Conservation (phyloP, 2,329 filamentous ascomycete genomes). For the Ophiostoma novo-ulmi region DNA sequence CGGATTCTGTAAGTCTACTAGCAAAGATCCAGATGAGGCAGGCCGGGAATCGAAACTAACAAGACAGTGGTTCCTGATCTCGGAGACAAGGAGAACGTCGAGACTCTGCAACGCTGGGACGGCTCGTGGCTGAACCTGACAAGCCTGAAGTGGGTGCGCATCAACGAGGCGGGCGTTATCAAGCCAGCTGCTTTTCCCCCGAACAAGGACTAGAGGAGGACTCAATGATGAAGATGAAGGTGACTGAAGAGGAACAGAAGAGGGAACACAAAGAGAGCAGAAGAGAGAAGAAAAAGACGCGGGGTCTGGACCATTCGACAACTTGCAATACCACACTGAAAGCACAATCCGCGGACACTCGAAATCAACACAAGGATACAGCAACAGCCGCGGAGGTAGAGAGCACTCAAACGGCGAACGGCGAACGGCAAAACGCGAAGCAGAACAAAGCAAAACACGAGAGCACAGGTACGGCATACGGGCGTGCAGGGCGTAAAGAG, state of each 20-base stretch:
- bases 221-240: neutral
- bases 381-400: neutral
- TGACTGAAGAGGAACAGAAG: neutral
- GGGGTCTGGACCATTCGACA: neutral
- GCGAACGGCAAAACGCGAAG: neutral
- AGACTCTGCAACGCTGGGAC: slow-evolving; percentile 68
- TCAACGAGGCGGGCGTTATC: slow-evolving; percentile 60
- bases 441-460: neutral
- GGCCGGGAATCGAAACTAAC: slow-evolving; percentile 20
- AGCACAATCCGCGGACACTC: neutral
- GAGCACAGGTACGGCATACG: neutral
- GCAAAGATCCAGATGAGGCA: no score
- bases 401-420: neutral
- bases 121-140: slow-evolving; percentile 77
- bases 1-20: slow-evolving; percentile 61
- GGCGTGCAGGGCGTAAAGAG: neutral
- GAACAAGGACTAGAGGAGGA: slow-evolving; percentile 32
- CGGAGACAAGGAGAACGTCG: slow-evolving; percentile 58
- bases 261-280: neutral
- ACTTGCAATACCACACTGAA: neutral
- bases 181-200: slow-evolving; percentile 76
- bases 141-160: slow-evolving; percentile 69
- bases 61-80: slow-evolving; percentile 67
- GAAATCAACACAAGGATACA: neutral
- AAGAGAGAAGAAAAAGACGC: neutral